Evolutionary conservation across 345 rosid genomes (phyloP).

Genomic region (Limnanthes douglasii): DNA sequence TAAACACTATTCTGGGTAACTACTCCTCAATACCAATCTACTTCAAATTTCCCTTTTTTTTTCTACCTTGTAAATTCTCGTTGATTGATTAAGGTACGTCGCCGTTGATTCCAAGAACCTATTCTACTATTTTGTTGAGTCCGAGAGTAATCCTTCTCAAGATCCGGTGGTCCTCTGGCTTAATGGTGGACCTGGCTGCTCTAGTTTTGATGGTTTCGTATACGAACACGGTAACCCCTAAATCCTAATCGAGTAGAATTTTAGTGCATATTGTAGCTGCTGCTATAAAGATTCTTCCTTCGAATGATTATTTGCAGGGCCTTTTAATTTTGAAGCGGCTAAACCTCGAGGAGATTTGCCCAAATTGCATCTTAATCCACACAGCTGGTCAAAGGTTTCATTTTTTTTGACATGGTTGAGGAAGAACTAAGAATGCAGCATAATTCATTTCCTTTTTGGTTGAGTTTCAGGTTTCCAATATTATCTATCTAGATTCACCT

Average conservation of each 20-base stretch:
- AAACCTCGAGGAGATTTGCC: conserved; percentile 19
- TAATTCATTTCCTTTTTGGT: background rate
- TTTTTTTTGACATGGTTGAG: too few species aligned
- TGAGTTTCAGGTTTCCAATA: conserved; percentile 49
- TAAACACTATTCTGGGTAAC: conserved; percentile 75
- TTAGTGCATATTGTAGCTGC: too few species aligned
- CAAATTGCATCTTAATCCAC: conserved; percentile 48
- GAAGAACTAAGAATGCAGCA: too few species aligned
- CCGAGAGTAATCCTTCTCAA: conserved; percentile 46
- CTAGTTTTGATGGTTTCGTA: conserved; percentile 86
- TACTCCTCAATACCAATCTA: background rate
- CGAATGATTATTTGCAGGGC: conserved; percentile 30
- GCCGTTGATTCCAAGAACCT: conserved; percentile 42
- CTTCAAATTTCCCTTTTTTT: conserved; percentile 1
- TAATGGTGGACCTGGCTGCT: conserved; percentile 96
- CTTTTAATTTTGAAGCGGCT: conserved; percentile 57
- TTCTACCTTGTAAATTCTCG: background rate
- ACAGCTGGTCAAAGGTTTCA: conserved; percentile 99
- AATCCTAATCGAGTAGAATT: too few species aligned
- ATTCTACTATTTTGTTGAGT: conserved; percentile 71
- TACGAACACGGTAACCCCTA: conserved; percentile 57
- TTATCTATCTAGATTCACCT: conserved; percentile 77
- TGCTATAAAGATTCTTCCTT: background rate
- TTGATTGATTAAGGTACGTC: conserved; percentile 40
- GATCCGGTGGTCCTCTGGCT: conserved; percentile 93